Base-by-base conservation (phyloP, 805 yeast genomes). In the Sugiyamaella qingdaonensis region DNA sequence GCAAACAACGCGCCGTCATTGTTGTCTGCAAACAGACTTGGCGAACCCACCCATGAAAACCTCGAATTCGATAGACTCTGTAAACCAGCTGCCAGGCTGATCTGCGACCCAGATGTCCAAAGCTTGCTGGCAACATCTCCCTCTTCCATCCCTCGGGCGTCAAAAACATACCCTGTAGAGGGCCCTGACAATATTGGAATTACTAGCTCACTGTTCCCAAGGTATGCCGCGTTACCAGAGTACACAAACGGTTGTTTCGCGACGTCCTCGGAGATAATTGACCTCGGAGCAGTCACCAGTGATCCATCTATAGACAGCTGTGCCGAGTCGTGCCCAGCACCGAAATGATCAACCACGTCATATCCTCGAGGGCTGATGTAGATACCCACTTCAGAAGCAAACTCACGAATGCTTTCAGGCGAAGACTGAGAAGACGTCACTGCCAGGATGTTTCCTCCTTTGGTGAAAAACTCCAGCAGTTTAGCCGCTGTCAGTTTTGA, bases 21-120 rank as follows among this genome's bases (percentile, higher is more conserved):
- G 2, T 16, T 36, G 21, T 31, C 16, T 59, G 80, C 72, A 32
- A 91, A 72, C 48, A 86, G 70, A 18, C 75, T 74, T 27, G 71
- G 73, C 45, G 86, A 77, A n/a, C 97, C 98, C 14, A 85, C 62
- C 96, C 97, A 89, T 10, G 78, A 65, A 44, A 82, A 75, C 61
- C 99, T 82, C 1, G 95, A 87, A 64, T 87, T 88, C 65, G 80
- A 80, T 52, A 82, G 75, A 46, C 85, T 85, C 73, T 94, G 99
- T 62, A 88, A 79, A 1, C 83, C 94, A 9, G 81, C 95, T 19
- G 83, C 80, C 49, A 87, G 66, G 66, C 74, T 84, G 3, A 88
- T 90, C 71, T 91, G 95, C 42, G 82, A 74, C 31, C 97, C 97
- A 34, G 82, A 73, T 11, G 87, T 81, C 96, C 96, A 91, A 16